Evolutionary conservation across 192 early-diverging fungal species (phyloP).

Genomic region (Chytriomyces sp.): DNA sequence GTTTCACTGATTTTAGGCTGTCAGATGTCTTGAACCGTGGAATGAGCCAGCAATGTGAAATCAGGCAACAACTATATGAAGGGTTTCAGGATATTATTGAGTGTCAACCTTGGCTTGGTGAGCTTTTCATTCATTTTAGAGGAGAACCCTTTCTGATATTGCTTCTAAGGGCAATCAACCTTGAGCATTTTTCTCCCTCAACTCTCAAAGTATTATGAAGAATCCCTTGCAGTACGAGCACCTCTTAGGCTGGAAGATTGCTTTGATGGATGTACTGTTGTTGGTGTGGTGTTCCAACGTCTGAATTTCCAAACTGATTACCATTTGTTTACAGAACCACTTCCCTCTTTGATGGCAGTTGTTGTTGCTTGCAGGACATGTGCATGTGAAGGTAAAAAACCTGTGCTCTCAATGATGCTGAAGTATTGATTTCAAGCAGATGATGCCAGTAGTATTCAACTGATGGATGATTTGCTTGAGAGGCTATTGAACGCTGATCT

Average conservation of each 20-base stretch:
- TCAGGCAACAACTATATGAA: constrained; percentile 9
- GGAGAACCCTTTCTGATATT: not conserved
- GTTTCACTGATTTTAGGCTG: not conserved
- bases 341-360: not conserved
- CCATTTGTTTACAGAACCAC: not conserved
- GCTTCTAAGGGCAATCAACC: not conserved
- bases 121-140: not conserved
- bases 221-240: not conserved
- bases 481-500: constrained; percentile 9
- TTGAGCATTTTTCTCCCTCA: constrained; percentile 10
- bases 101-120: constrained; percentile 19
- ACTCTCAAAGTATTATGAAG: constrained; percentile 17
- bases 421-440: not conserved
- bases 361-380: not conserved
- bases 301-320: not conserved
- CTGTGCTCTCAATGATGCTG: too few species aligned
- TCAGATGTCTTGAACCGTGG: constrained; percentile 16
- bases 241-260: constrained; percentile 14
- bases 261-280: not conserved
- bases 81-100: constrained; percentile 13
- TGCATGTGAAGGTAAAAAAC: not conserved
- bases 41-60: constrained; percentile 23
- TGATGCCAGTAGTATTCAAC: not conserved
- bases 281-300: not conserved
- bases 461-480: constrained; percentile 3